phyloP scores from a whole-genome alignment of 345 rosid species.

The Populus nigra region DNA sequence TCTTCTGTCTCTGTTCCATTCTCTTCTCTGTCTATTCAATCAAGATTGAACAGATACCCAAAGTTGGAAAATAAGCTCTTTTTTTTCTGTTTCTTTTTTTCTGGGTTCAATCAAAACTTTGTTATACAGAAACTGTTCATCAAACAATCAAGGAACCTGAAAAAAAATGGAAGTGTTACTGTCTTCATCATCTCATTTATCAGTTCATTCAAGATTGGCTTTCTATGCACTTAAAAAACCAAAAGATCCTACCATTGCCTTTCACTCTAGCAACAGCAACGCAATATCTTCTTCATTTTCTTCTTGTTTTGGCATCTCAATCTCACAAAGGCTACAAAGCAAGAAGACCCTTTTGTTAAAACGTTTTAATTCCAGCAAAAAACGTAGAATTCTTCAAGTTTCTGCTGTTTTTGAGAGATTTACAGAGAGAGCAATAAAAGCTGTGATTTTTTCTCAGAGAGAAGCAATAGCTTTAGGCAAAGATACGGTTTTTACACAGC shows the following conservation, averaged over 20 bases:
- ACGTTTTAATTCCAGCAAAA: constrained; percentile 27
- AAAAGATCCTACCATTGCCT: constrained; percentile 13
- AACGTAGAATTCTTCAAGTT: constrained; percentile 42
- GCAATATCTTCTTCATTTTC: constrained; percentile 48
- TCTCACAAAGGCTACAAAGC: constrained; percentile 37
- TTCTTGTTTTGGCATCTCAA: constrained; percentile 50
- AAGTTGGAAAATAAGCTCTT: neutral
- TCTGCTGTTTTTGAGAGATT: constrained; percentile 86
- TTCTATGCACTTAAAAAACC: constrained; percentile 16
- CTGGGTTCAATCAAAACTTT: neutral
- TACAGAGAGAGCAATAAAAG: constrained; percentile 78
- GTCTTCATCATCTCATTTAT: constrained; percentile 42
- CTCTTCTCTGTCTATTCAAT: neutral
- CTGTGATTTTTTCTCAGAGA: constrained; percentile 76
- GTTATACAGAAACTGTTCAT: neutral
- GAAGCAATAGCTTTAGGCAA: constrained; percentile 74
- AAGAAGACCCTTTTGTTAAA: constrained; percentile 13
- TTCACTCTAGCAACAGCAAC: constrained; percentile 15
- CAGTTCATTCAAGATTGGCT: constrained; percentile 47
- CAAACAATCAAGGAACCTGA: neutral
- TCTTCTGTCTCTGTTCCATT: neutral
- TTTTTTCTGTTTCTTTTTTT: neutral
- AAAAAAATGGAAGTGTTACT: constrained; percentile 53
- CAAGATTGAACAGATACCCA: constrained; percentile 13
- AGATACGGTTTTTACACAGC: constrained; percentile 82